Percentiles rank a stretch among this genome's conserved stretches.
These are phyloP conservation scores for Ceratocystis alfenasii DNA, from an alignment of 2,329 filamentous ascomycete genomes.

Conservation along the genomic window DNA sequence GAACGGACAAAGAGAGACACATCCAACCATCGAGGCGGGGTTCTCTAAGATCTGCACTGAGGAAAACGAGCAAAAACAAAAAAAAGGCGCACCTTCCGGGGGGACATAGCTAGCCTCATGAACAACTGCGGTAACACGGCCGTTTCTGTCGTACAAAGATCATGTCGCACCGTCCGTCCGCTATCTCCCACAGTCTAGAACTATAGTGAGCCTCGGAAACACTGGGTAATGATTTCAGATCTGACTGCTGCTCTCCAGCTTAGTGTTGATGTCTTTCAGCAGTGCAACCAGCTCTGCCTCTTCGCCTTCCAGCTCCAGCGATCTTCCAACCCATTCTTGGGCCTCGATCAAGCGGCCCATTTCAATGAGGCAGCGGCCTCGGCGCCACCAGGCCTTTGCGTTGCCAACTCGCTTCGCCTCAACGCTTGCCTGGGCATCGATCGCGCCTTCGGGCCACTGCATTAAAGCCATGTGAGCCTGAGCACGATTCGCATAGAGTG, in stretches of 20 bases:
- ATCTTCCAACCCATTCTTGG: constrained; percentile 61
- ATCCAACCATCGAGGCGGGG: not conserved
- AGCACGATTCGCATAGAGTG: constrained; percentile 73
- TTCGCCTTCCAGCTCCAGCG: constrained; percentile 70
- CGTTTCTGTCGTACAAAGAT: constrained; percentile 1
- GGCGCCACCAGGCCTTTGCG: constrained; percentile 87
- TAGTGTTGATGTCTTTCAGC: constrained; percentile 48
- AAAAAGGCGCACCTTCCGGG: not conserved
- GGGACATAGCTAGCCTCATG: not conserved
- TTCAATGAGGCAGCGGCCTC: constrained; percentile 74
- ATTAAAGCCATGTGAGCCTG: constrained; percentile 78
- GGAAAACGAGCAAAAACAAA: not conserved
- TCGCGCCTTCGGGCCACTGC: constrained; percentile 72
- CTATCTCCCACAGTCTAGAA: not conserved
- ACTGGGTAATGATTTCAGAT: not conserved
- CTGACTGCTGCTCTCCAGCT: constrained; percentile 30
- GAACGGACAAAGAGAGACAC: not conserved
- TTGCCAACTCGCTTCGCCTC: constrained; percentile 80
- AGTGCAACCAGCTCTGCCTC: constrained; percentile 52
- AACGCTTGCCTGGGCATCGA: constrained; percentile 78
- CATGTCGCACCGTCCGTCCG: not conserved
- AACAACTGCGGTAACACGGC: not conserved
- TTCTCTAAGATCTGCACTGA: not conserved
- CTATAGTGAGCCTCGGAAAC: not conserved
- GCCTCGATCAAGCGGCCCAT: constrained; percentile 84